Percentiles rank a stretch among this genome's conserved stretches.
These are phyloP conservation scores for Bisporella sp. DNA, from an alignment of 2,329 filamentous ascomycete genomes.

Conservation along the genomic window DNA sequence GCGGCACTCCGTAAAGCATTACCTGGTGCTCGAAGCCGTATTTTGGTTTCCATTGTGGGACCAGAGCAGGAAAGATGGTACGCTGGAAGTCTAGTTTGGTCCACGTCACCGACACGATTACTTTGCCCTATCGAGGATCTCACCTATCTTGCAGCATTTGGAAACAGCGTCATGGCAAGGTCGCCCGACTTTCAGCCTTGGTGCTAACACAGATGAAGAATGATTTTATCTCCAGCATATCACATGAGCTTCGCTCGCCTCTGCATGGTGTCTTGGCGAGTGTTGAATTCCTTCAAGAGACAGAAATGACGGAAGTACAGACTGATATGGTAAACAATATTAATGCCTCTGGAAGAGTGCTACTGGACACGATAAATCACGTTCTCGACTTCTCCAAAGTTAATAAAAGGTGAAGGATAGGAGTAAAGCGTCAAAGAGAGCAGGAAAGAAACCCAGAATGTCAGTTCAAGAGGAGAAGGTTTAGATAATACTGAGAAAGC, in stretches of 20 bases:
- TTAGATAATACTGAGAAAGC: slow-evolving; percentile 13
- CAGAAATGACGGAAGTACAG: slow-evolving; percentile 38
- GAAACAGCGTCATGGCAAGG: slow-evolving; percentile 47
- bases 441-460: background rate
- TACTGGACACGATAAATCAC: slow-evolving; percentile 47
- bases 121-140: slow-evolving; percentile 43
- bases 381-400: slow-evolving; percentile 50
- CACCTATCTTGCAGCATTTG: slow-evolving; percentile 43
- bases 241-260: slow-evolving; percentile 33
- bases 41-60: slow-evolving; percentile 44
- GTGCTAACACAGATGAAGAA: slow-evolving; percentile 31
- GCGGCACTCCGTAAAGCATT: slow-evolving; percentile 30
- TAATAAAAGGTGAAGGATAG: slow-evolving; percentile 29
- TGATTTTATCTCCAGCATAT: slow-evolving; percentile 42
- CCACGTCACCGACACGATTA: slow-evolving; percentile 33
- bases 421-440: slow-evolving; percentile 10
- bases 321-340: slow-evolving; percentile 41
- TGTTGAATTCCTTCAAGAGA: slow-evolving; percentile 47
- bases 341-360: slow-evolving; percentile 42
- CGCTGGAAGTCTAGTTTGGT: slow-evolving; percentile 43
- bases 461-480: slow-evolving; percentile 6
- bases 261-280: slow-evolving; percentile 53
- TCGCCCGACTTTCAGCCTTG: slow-evolving; percentile 41
- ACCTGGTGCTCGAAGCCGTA: slow-evolving; percentile 37
- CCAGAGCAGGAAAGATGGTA: slow-evolving; percentile 39